Evolutionary conservation across 139 green algal genomes (phyloP).

Genomic region (Ettlia oleoabundans): DNA sequence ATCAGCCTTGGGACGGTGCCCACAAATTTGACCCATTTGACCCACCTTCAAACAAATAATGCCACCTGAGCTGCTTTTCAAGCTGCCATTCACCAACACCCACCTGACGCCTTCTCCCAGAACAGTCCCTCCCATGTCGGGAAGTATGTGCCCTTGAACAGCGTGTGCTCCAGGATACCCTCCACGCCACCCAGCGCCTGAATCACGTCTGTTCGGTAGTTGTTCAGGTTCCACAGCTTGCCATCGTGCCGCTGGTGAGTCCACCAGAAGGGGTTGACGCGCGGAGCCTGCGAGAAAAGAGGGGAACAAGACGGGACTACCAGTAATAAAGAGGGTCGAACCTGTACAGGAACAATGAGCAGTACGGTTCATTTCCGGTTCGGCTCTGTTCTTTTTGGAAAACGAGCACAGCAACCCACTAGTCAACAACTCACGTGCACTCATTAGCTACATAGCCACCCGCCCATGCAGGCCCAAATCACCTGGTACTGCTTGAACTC

Average conservation of each 20-base stretch:
- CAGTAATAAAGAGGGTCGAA: no score
- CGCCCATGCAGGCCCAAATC: neutral
- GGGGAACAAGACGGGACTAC: no score
- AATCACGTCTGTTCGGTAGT: slow-evolving; percentile 98
- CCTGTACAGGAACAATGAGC: no score
- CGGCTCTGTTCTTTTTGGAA: no score
- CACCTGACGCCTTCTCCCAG: slow-evolving; percentile 96
- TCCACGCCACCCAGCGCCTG: slow-evolving; percentile 98
- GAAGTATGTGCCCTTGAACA: slow-evolving; percentile 99
- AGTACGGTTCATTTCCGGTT: no score
- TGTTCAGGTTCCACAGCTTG: slow-evolving; percentile 99
- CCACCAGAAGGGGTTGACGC: slow-evolving; percentile 99
- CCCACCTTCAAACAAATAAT: no score
- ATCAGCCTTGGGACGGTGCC: no score
- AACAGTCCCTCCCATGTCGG: slow-evolving; percentile 99
- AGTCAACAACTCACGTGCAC: no score
- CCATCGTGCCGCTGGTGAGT: slow-evolving; percentile 99
- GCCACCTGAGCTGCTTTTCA: neutral
- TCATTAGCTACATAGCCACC: neutral
- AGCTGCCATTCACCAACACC: neutral
- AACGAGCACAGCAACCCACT: no score
- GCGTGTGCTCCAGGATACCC: slow-evolving; percentile 99
- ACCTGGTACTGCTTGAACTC: slow-evolving; percentile 52
- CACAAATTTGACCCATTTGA: no score
- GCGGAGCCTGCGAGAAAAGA: slow-evolving; percentile 53